Evolutionary conservation across 2,329 filamentous ascomycete species (phyloP), one percentile per base, ranked within the genome.

Genomic region (Penicillium sp.): DNA sequence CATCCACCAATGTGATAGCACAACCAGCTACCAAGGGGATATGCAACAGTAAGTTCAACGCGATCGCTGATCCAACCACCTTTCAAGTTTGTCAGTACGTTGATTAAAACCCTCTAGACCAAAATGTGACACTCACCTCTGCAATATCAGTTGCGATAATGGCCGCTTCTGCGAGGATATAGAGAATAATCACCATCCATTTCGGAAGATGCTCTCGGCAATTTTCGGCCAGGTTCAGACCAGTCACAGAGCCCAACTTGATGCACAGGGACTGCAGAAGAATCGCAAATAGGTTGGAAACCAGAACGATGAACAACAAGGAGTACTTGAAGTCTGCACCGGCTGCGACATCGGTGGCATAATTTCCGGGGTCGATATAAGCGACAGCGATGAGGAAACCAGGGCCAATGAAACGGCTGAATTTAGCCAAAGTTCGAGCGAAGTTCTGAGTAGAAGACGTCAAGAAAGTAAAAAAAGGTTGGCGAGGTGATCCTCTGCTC

Each of bases 61-160:
- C 80, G 61, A 85, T 85, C 9, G 82, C 82, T 9, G 81, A 82
- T 42, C 82, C 82, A 63, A 85, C 79, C 51, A 85, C 82, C 79
- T 79, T 61, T n/a, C 29, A 31, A 21, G 2, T 7, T 52, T 36
- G 39, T 43, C 19, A 52, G 15, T 35, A 47, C 51, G 31, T 59
- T 36, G 19, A 50, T 29, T 7, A 15, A 13, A 13, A 23, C 2
- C 1, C 8, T 29, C 29, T 38, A 35, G 10, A 35, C 4, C 9
- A 36, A 23, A 19, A 42, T n/a, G 9, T 8, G 12, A n/a, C 13
- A 54, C 74, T 62, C 66, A 83, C 83, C 74, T 89, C 87, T 56
- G 87, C 87, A 62, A 90, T 85, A 69, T 90, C 87, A 0, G 87
- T 90, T 0, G 87, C 87, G 53, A 90, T 85, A 57, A 90, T 90